Conservation (phyloP, 495 filamentous ascomycete species). For the Daldinia grandis region DNA sequence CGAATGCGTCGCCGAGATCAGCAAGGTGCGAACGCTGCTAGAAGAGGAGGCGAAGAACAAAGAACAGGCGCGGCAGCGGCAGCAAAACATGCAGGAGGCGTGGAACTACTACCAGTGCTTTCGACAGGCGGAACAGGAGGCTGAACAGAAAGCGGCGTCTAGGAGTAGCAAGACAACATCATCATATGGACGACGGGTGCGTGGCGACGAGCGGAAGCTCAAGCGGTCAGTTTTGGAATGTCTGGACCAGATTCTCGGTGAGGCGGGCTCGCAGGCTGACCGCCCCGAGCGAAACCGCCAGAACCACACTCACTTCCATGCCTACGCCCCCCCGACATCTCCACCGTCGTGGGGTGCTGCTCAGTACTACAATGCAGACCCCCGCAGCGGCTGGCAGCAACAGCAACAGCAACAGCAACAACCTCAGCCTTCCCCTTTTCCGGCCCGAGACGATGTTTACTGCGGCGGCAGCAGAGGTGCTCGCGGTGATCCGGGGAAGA, state of each 20-base stretch:
- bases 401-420: not conserved
- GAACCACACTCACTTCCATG: conserved; percentile 21
- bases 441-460: not conserved
- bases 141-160: conserved; percentile 22
- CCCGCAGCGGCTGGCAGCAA: conserved; percentile 11
- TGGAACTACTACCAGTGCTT: conserved; percentile 36
- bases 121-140: conserved; percentile 30
- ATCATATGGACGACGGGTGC: conserved; percentile 3
- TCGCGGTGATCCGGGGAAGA: not conserved
- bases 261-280: conserved; percentile 5
- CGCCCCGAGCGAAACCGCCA: conserved; percentile 11
- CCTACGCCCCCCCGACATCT: conserved; percentile 8
- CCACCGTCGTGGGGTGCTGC: conserved; percentile 12
- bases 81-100: conserved; percentile 39
- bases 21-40: conserved; percentile 29
- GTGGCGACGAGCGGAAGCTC: conserved; percentile 5
- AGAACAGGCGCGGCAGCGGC: conserved; percentile 32
- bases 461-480: not conserved
- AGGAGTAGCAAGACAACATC: conserved; percentile 2
- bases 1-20: conserved; percentile 40
- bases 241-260: conserved; percentile 9
- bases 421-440: not conserved
- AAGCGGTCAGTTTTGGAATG: conserved; percentile 8
- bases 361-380: conserved; percentile 8
- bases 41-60: conserved; percentile 41